Conservation (phyloP, 169 alveolate genomes). For the Perkinsus olseni region DNA sequence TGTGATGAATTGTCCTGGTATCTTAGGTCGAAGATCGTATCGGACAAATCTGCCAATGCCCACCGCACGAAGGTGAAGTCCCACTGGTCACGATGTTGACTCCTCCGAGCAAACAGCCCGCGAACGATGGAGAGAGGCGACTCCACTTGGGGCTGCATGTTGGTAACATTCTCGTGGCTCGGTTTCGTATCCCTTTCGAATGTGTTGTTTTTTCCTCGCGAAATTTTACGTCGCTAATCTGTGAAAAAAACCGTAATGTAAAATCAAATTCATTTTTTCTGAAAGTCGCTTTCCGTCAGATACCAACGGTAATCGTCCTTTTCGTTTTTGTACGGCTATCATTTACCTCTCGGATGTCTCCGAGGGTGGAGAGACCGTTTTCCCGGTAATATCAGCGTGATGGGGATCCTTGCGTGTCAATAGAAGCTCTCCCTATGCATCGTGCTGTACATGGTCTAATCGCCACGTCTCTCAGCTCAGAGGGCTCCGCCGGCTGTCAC, state of each 20-base stretch:
- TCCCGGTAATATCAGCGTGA: neutral
- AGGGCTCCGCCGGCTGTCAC: too few relatives aligned
- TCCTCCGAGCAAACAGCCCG: neutral
- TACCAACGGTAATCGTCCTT: neutral
- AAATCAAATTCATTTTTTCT: too few relatives aligned
- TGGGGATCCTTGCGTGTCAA: too few relatives aligned
- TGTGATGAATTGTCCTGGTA: too few relatives aligned
- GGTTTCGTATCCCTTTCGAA: too few relatives aligned
- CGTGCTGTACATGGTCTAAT: too few relatives aligned
- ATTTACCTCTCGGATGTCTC: neutral
- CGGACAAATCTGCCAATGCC: neutral
- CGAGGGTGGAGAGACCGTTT: neutral
- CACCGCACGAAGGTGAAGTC: neutral
- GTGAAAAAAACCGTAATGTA: too few relatives aligned
- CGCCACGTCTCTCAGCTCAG: too few relatives aligned
- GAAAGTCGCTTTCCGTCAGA: neutral
- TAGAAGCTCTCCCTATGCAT: too few relatives aligned
- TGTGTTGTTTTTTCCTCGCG: too few relatives aligned
- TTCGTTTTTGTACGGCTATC: neutral
- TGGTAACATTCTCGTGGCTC: too few relatives aligned
- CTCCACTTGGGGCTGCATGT: neutral
- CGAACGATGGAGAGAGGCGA: neutral
- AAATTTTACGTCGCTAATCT: too few relatives aligned
- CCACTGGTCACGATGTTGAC: neutral
- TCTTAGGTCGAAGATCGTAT: neutral